Base-by-base conservation (phyloP, 768 basidiomycete species). In the Mrakia frigida region DNA sequence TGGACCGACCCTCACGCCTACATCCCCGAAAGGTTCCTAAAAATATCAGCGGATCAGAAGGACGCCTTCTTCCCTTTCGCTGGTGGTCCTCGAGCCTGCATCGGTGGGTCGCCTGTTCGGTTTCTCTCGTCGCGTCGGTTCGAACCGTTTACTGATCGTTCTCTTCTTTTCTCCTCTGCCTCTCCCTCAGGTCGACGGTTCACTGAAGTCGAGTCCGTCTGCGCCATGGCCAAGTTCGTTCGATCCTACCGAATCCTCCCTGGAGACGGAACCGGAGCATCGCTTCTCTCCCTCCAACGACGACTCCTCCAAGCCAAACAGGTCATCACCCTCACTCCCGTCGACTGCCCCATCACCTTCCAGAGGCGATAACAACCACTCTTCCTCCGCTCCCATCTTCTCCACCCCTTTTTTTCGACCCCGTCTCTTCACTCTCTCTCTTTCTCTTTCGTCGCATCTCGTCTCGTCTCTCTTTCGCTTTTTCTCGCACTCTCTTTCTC, bases 61-160 rank as follows among this genome's bases (percentile, higher is more conserved):
- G 77, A 80, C 6, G 80, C 79, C 37, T 80, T 79, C 67, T 39
- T 77, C 7, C 78, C 79, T 43, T 80, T 80, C 77, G 61, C 75
- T 25, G 77, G 67, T 23, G 74, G 74, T 25, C 69, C 74, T 21
- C 67, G 74, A 39, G 70, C 59, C 2, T 76, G 75, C 59, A 76
- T 76, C 61, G 75, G 75, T 63, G 69, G 37, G 69, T 59, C 14
- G 50, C 63, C 7, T 35, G 71, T 23, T 33, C n/a, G n/a, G n/a
- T 63, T 37, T 11, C 16, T 33, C 13, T 31, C 56, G 56, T 56
- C 28, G 25, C 56, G 23, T 31, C 63, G n/a, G n/a, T n/a, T 65
- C 35, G 31, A 14, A 25, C 35, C 23, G 25, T 52, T 18, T 37
- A 6, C 71, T 60, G 37, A 35, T 23, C 39, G n/a, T 43, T 33